phyloP scores from a whole-genome alignment of 1,284 basidiomycete genomes.

The Pseudomicrostroma phylloplanum region DNA sequence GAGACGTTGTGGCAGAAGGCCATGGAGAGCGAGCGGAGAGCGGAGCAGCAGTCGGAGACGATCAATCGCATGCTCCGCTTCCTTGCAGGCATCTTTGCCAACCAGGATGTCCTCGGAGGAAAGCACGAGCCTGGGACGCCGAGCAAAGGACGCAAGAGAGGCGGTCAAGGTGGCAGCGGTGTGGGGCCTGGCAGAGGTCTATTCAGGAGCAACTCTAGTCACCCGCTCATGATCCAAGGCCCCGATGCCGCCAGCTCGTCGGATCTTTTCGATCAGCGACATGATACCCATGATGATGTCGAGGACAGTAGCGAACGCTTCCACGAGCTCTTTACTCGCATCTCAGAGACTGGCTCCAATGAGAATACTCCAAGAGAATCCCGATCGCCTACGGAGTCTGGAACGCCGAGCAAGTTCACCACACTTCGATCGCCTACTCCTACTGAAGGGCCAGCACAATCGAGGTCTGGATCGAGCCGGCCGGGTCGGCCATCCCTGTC shows the following conservation, averaged over 20 bases:
- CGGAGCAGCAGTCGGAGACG: slow-evolving; percentile 91
- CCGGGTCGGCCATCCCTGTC: slow-evolving; percentile 26
- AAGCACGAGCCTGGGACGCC: slow-evolving; percentile 13
- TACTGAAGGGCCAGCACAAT: background rate
- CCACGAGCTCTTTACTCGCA: slow-evolving; percentile 13
- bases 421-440: background rate
- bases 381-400: slow-evolving; percentile 18
- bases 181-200: slow-evolving; percentile 17
- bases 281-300: background rate
- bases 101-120: slow-evolving; percentile 49
- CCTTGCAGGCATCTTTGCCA: slow-evolving; percentile 83
- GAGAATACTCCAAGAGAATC: slow-evolving; percentile 20
- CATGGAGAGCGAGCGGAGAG: slow-evolving; percentile 67
- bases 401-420: background rate
- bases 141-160: slow-evolving; percentile 53
- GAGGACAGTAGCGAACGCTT: background rate
- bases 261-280: background rate
- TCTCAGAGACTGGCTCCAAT: slow-evolving; percentile 20
- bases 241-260: background rate
- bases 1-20: slow-evolving; percentile 89
- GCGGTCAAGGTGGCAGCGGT: slow-evolving; percentile 52
- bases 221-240: slow-evolving; percentile 22
- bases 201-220: slow-evolving; percentile 2
- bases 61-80: slow-evolving; percentile 93
- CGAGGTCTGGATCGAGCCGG: background rate